These are phyloP conservation scores for Ophiobolus disseminans DNA, from an alignment of 2,329 filamentous ascomycete genomes.

Conservation along the genomic window DNA sequence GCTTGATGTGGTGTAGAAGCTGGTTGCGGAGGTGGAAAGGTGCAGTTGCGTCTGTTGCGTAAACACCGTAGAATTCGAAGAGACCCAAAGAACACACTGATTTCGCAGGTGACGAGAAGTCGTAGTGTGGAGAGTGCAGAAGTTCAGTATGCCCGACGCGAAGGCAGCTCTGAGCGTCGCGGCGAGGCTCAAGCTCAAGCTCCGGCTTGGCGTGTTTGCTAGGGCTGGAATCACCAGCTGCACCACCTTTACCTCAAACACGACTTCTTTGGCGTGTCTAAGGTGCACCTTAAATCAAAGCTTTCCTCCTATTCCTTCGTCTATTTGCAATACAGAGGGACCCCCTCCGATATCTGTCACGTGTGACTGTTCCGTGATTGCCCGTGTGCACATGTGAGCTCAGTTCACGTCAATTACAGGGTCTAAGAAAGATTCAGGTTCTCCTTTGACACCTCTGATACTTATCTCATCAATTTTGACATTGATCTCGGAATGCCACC, in stretches of 20 bases:
- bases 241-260: background rate
- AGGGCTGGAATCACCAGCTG: background rate
- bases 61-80: background rate
- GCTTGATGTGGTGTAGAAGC: constrained; percentile 17
- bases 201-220: constrained; percentile 13
- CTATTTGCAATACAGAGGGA: too few relatives aligned
- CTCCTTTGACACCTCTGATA: background rate
- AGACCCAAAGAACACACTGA: too few relatives aligned
- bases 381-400: too few relatives aligned
- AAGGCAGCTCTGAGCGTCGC: constrained; percentile 27
- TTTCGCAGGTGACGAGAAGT: background rate
- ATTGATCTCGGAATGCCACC: constrained; percentile 1
- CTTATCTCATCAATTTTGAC: constrained; percentile 1
- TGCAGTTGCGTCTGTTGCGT: background rate
- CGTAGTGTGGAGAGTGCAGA: background rate
- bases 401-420: too few relatives aligned
- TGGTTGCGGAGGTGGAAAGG: background rate
- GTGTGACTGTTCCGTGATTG: too few relatives aligned
- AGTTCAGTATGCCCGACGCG: constrained; percentile 5
- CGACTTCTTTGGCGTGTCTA: too few relatives aligned
- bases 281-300: too few relatives aligned
- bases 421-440: too few relatives aligned
- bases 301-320: too few relatives aligned
- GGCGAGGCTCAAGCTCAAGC: constrained; percentile 20
- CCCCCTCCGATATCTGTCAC: too few relatives aligned